These are phyloP conservation scores for Penicillium sp. DNA, from an alignment of 2,329 filamentous ascomycete species.

Conservation along the genomic window DNA sequence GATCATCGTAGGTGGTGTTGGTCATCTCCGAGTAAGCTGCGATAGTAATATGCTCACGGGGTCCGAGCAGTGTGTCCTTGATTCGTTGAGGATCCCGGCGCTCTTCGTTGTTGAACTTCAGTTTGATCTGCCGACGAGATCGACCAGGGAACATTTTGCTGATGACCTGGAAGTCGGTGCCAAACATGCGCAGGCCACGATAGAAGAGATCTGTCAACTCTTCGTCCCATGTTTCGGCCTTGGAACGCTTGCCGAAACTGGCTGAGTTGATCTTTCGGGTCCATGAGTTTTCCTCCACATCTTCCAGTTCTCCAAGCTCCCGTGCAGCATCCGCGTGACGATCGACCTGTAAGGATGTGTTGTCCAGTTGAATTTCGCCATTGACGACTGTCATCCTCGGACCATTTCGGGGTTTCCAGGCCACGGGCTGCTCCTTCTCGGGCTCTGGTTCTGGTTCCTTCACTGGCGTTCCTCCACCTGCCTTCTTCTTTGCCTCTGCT, in stretches of 20 bases:
- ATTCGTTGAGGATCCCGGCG: constrained; percentile 56
- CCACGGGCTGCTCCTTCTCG: constrained; percentile 19
- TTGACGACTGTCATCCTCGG: constrained; percentile 58
- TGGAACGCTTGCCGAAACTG: constrained; percentile 53
- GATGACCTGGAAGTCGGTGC: constrained; percentile 67
- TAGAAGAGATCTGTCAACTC: constrained; percentile 64
- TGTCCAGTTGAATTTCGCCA: constrained; percentile 58
- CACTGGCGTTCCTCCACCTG: constrained; percentile 35
- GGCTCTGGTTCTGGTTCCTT: constrained; percentile 26
- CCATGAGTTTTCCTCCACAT: constrained; percentile 49
- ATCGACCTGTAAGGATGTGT: constrained; percentile 56
- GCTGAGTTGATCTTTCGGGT: constrained; percentile 50
- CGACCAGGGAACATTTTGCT: constrained; percentile 62
- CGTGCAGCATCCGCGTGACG: constrained; percentile 55
- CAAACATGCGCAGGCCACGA: constrained; percentile 63
- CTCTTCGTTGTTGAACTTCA: constrained; percentile 66
- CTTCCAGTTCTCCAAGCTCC: constrained; percentile 49
- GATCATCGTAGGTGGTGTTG: constrained; percentile 47
- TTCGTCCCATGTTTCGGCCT: constrained; percentile 58
- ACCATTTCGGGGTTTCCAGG: constrained; percentile 37
- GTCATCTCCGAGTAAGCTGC: constrained; percentile 49
- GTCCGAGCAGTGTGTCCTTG: constrained; percentile 52
- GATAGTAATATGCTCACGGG: constrained; percentile 47
- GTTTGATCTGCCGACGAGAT: constrained; percentile 63
- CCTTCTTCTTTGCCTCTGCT: constrained; percentile 50